Base-by-base conservation (phyloP, 176 grass and related monocot species). In the Thinopyrum elongatum region DNA sequence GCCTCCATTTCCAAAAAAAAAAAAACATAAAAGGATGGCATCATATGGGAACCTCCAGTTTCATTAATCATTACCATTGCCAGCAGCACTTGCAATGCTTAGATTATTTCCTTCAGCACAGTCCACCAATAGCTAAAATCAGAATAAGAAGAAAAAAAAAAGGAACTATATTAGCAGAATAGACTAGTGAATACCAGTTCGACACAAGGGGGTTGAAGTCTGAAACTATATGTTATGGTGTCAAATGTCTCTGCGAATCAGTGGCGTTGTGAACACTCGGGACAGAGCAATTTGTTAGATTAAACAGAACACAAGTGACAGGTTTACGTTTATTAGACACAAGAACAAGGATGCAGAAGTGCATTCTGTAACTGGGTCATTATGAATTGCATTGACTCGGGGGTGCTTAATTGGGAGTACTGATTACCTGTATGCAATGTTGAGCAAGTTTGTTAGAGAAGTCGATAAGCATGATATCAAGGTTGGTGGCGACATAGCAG, bases 101-200 rank as follows among this genome's bases (percentile, higher is more conserved):
- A 92, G 66, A 81, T 95, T 95, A n/a, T 93, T 98, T 44, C 89
- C 93, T 83, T 84, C 84, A 21, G 87, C 93, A 83, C 89, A 95
- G 8, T 92, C 91, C 29, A 85, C 80, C 39, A 95, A 76, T 59
- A 95, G 78, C 92, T 94, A 74, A 73, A 78, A 85, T 2, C 67
- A n/a, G 35, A 38, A 38, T 36, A 70, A 42, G n/a, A 55, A 84
- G 33, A 55, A 16, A 55, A 11, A 19, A 19, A 6, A 51, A 1
- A 31, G 13, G 15, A 53, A 53, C 49, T 53, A 53, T 10, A 41
- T 65, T 26, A 70, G 35, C 23, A 65, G 44, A n/a, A 74, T 16
- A 63, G 13, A 42, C 33, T 36, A 63, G 14, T 27, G 44, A 29
- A 38, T 25, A 13, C 28, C 26, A 65, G 27, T 65, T 69, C 31